Percentiles rank a stretch among this genome's conserved stretches.
Conservation (phyloP, 2,329 filamentous ascomycete genomes). For the Fusarium abutilonis region DNA sequence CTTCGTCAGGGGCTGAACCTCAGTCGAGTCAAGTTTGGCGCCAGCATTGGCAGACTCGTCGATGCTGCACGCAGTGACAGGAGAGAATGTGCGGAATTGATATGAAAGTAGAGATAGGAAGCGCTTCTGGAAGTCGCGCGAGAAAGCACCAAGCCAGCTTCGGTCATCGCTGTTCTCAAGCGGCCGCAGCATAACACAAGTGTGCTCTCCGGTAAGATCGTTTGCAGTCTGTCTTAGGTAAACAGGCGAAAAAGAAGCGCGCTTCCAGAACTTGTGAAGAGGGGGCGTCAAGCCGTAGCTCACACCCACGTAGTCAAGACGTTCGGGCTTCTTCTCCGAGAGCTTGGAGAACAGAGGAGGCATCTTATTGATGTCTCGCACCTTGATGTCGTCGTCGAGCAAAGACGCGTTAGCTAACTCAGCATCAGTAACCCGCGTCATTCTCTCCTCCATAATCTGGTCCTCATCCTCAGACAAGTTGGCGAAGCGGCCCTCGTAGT, state of each 20-base stretch:
- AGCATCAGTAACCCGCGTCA: constrained; percentile 82
- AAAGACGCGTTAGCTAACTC: constrained; percentile 81
- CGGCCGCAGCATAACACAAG: constrained; percentile 94
- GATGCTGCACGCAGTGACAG: constrained; percentile 82
- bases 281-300: constrained; percentile 89
- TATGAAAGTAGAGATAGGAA: constrained; percentile 91
- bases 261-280: constrained; percentile 98
- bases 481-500: constrained; percentile 93
- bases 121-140: constrained; percentile 92
- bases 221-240: constrained; percentile 96
- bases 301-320: constrained; percentile 92
- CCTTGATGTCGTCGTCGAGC: constrained; percentile 86
- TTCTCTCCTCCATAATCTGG: constrained; percentile 64
- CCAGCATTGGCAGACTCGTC: constrained; percentile 84
- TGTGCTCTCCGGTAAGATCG: constrained; percentile 96
- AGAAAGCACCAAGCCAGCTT: constrained; percentile 89
- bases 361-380: constrained; percentile 90
- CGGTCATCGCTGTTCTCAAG: constrained; percentile 74
- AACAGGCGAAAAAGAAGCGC: constrained; percentile 83
- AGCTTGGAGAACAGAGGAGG: constrained; percentile 92
- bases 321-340: constrained; percentile 80
- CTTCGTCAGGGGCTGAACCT: constrained; percentile 71
- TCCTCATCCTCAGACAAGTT: constrained; percentile 78
- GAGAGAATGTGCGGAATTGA: constrained; percentile 85
- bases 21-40: constrained; percentile 68